These are phyloP conservation scores for Pseudocercospora macadamiae DNA, from an alignment of 2,329 filamentous ascomycete species.

Conservation along the genomic window DNA sequence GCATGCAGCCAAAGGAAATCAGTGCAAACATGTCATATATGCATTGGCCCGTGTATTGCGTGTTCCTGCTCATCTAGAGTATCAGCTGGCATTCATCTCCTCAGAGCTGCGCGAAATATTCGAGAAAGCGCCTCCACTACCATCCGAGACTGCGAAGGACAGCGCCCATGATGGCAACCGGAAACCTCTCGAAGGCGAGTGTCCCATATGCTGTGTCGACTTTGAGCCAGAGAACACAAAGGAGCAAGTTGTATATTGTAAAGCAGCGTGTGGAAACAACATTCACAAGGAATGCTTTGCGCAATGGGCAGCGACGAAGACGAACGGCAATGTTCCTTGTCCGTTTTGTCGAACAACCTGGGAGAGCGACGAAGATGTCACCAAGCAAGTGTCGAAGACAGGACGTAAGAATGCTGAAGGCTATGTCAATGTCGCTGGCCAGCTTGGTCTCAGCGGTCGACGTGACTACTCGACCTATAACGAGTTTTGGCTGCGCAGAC, in stretches of 20 bases:
- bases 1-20: constrained; percentile 44
- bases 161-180: constrained; percentile 52
- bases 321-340: constrained; percentile 31
- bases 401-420: constrained; percentile 33
- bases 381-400: constrained; percentile 30
- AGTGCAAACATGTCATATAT: constrained; percentile 69
- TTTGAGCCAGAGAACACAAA: constrained; percentile 26
- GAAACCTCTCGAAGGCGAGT: constrained; percentile 64
- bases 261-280: constrained; percentile 65
- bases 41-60: constrained; percentile 62
- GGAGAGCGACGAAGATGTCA: constrained; percentile 24
- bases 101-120: constrained; percentile 63
- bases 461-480: constrained; percentile 39
- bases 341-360: constrained; percentile 38
- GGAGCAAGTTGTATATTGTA: constrained; percentile 61
- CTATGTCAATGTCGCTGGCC: constrained; percentile 39
- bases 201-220: constrained; percentile 59
- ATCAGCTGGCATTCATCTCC: constrained; percentile 64
- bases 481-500: constrained; percentile 28
- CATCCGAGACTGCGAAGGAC: constrained; percentile 38
- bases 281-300: constrained; percentile 61
- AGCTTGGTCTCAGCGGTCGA: constrained; percentile 34
- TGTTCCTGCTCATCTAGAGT: constrained; percentile 57
- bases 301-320: constrained; percentile 46
- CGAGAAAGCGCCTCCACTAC: constrained; percentile 56